Conservation (phyloP, 495 filamentous ascomycete species). For the Sabuloglossum arenarium region DNA sequence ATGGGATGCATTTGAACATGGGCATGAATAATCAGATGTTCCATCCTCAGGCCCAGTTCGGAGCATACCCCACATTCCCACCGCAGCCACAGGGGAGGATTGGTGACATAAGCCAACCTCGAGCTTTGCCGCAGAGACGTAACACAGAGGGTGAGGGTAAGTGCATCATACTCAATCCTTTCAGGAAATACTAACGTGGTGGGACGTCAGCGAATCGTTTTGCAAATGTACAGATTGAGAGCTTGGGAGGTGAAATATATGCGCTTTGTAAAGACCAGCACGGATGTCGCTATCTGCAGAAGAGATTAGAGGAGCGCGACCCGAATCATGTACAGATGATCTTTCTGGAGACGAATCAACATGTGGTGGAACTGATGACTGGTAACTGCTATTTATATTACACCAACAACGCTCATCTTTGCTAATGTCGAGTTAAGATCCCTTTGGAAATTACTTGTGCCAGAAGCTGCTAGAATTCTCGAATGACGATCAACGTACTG, state of each 20-base stretch:
- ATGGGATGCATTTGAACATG: slow-evolving; percentile 2
- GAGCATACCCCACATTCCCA: slow-evolving; percentile 21
- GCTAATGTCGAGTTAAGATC: slow-evolving; percentile 32
- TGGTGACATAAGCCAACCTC: slow-evolving; percentile 31
- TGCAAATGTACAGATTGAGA: slow-evolving; percentile 55
- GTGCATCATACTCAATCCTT: background rate
- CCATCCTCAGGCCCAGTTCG: slow-evolving; percentile 21
- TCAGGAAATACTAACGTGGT: background rate
- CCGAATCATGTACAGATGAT: slow-evolving; percentile 75
- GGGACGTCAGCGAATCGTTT: slow-evolving; percentile 31
- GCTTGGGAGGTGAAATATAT: slow-evolving; percentile 63
- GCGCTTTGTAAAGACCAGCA: slow-evolving; percentile 89
- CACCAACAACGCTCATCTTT: background rate
- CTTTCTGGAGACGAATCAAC: slow-evolving; percentile 73
- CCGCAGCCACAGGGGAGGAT: slow-evolving; percentile 11
- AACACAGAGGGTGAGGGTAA: slow-evolving; percentile 33
- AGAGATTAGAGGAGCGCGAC: slow-evolving; percentile 82
- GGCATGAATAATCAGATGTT: slow-evolving; percentile 8
- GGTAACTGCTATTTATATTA: slow-evolving; percentile 21
- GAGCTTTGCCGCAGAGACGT: slow-evolving; percentile 47
- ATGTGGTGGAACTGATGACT: slow-evolving; percentile 93
- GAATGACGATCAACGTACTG: slow-evolving; percentile 82
- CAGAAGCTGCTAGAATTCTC: slow-evolving; percentile 91
- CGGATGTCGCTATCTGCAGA: slow-evolving; percentile 86
- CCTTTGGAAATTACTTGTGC: slow-evolving; percentile 95